Base-by-base conservation (phyloP, 2,329 filamentous ascomycete genomes). In the Cordyceps pruinosa region DNA sequence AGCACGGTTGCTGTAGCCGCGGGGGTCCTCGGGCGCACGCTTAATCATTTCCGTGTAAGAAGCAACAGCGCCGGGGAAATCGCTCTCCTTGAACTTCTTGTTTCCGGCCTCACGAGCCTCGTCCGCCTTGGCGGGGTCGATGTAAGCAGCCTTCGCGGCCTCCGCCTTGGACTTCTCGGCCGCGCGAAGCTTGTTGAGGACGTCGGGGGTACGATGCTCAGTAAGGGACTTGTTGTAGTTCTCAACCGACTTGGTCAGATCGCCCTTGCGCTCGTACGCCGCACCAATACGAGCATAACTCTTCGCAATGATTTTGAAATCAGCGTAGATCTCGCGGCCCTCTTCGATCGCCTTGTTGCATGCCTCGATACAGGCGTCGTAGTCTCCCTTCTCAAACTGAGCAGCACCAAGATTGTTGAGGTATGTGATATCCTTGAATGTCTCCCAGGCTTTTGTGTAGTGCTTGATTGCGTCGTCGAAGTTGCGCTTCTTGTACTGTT, bases 271-370 rank as follows among this genome's bases (percentile, higher is more conserved):
- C 80, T 99, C 94, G 71, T 97, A 91, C 0, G 93, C 86, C n/a
- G 86, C 83, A 62, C 94, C 94, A 64, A 99, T 96, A 65, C 94
- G 90, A 39, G 92, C 91, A 67, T 94, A 97, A n/a, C 93, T 89
- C 85, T 97, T 97, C 69, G 95, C 92, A 63, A 99, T 93, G 68
- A 92, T 82, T 84, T 99, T 99, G 81, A 97, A 99, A 76, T 99
- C 94, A 61, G 94, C 92, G 57, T 91, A 88, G 65, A 95, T 85
- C 66, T 88, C 82, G 59, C 94, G 90, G 57, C 94, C 94, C 72
- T 97, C 88, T 64, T 95, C 88, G 55, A 96, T 83, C 12, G 95
- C 94, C 75, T 90, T 85, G 66, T 89, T 85, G 76, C 94, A 99
- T 17, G 86, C 77, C 66, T 95, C 89, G 62, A 99, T 91, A 63